A percentile compares a stretch with the other conserved stretches of the same genome.
Conservation (phyloP, 108 stramenopile genomes). For the Fragilariopsis cylindrus region DNA sequence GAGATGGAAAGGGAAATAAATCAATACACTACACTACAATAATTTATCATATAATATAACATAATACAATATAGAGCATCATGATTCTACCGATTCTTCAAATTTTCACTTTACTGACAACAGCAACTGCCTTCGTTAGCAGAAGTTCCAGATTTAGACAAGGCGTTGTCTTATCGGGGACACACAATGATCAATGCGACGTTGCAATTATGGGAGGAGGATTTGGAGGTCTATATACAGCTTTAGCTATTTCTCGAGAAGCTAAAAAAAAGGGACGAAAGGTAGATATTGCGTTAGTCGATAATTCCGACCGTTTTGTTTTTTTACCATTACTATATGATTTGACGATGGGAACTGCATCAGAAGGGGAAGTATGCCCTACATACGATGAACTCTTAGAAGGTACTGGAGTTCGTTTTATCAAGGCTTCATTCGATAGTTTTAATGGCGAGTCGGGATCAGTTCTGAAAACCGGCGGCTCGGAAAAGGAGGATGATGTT, state of each 20-base stretch:
- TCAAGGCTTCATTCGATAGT: slow-evolving; percentile 49
- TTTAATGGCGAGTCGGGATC: slow-evolving; percentile 13
- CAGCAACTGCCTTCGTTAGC: neutral
- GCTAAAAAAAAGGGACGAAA: slow-evolving; percentile 24
- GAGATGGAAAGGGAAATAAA: neutral
- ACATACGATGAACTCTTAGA: slow-evolving; percentile 57
- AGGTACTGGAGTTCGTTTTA: slow-evolving; percentile 35
- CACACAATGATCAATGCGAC: slow-evolving; percentile 24
- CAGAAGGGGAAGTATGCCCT: slow-evolving; percentile 61
- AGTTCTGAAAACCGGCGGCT: neutral
- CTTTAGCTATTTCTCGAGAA: slow-evolving; percentile 50
- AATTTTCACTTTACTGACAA: neutral
- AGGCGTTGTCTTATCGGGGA: neutral
- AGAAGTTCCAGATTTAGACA: neutral
- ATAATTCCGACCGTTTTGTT: slow-evolving; percentile 80
- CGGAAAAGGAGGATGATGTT: slow-evolving; percentile 24
- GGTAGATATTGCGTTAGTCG: slow-evolving; percentile 65
- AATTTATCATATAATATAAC: neutral
- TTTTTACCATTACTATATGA: slow-evolving; percentile 90
- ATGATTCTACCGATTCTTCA: neutral
- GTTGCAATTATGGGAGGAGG: slow-evolving; percentile 70
- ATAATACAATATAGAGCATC: neutral
- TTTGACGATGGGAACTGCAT: slow-evolving; percentile 68
- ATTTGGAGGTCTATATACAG: slow-evolving; percentile 69
- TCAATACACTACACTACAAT: neutral